These are phyloP conservation scores for Artemisia tridentata DNA, from an alignment of 129 eudicot species.

Conservation along the genomic window DNA sequence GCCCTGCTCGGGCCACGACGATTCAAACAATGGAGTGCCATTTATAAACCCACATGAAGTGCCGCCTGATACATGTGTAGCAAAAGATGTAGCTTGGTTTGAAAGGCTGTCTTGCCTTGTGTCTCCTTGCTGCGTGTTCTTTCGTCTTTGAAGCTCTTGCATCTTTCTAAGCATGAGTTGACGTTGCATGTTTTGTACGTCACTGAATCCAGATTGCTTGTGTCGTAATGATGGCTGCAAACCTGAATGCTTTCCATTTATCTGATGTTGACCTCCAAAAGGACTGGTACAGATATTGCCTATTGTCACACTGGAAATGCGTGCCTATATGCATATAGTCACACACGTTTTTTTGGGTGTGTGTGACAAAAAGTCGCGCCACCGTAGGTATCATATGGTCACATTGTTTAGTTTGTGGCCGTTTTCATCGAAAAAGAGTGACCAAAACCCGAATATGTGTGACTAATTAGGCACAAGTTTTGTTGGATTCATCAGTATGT, in stretches of 20 bases:
- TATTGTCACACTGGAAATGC: no score
- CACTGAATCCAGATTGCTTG: slow-evolving; percentile 62
- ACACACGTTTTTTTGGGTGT: no score
- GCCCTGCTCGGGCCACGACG: slow-evolving; percentile 53
- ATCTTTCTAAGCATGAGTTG: slow-evolving; percentile 65
- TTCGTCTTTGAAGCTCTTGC: slow-evolving; percentile 87
- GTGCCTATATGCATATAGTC: no score
- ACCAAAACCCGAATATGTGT: no score
- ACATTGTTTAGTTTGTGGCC: no score
- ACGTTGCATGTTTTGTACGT: slow-evolving; percentile 70
- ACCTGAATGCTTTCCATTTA: slow-evolving; percentile 54
- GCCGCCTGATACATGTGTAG: slow-evolving; percentile 46
- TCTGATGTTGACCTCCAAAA: slow-evolving; percentile 80
- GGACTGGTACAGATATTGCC: no score
- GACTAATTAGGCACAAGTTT: no score
- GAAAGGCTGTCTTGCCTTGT: slow-evolving; percentile 25
- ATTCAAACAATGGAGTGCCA: slow-evolving; percentile 43
- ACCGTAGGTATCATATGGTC: no score
- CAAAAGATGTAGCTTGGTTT: slow-evolving; percentile 43
- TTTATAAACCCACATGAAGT: slow-evolving; percentile 40
- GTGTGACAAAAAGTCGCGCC: no score
- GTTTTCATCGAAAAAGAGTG: no score
- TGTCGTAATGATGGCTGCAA: slow-evolving; percentile 55
- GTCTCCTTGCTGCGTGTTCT: slow-evolving; percentile 76
- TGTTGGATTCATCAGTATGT: no score